Evolutionary conservation across 1,284 basidiomycete species (phyloP), one percentile per base, ranked within the genome.

Genomic region (Pisolithus thermaeus): DNA sequence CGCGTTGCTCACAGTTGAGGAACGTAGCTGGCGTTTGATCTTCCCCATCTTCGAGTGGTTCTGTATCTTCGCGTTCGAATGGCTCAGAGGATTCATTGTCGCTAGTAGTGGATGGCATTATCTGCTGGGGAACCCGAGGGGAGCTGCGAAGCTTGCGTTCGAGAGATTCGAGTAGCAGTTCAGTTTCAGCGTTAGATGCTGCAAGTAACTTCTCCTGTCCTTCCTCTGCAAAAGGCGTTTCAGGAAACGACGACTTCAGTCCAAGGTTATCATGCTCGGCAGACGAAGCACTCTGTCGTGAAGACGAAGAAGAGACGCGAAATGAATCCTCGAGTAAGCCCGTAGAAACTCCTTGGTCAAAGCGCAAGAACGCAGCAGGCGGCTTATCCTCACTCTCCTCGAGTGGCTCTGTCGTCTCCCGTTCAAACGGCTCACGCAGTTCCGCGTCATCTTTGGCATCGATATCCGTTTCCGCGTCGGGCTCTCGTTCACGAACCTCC

Each of bases 371-470:
- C 14, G 9, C 30, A 22, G 37, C 12, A 4, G 44, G 35, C 5
- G 32, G 37, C 20, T 42, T 20, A 5, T 46, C 41, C 27, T 50
- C 30, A 16, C n/a, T 27, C 22, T 60, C 27, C 9, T 52, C 53
- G 35, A 48, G 7, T 12, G 51, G 40, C 48, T 50, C 46, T 0
- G 39, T 49, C 4, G 18, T 12, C 11, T 58, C 49, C 9, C 30
- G 40, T 39, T 44, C 38, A 9, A 46, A 37, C 1, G 27, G 27
- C 8, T 12, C 7, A 3, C n/a, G 27, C 20, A 37, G 18, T 37
- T 25, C 35, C 20, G 44, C 40, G 1, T 40, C 41, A 16, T 47
- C 42, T 5, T 32, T 20, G 23, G n/a, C 16, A 16, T 14, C 20
- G 50, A 25, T n/a, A 20, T 58, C 37, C 52, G 42, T 8, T 38